phyloP scores from a whole-genome alignment of 2,329 filamentous ascomycete genomes.

The Sporothrix dimorphospora region DNA sequence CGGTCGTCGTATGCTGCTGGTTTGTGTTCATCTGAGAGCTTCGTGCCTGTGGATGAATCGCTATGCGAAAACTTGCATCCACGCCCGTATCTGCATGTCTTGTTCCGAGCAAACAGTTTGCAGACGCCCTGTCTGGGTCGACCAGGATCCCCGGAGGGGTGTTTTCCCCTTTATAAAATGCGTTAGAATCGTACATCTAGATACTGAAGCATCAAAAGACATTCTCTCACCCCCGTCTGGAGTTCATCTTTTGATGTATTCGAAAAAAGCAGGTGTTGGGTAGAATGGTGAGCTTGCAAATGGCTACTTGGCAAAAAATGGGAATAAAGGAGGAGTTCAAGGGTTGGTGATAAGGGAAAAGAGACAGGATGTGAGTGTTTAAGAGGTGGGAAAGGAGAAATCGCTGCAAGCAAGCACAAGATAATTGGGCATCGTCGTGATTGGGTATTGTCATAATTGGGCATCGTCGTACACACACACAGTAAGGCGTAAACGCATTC shows the following conservation, averaged over 20 bases:
- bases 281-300: neutral
- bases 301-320: no score
- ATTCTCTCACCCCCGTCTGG: neutral
- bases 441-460: neutral
- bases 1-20: neutral
- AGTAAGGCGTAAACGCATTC: neutral
- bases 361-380: neutral
- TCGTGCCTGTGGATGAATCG: neutral
- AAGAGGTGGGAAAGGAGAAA: neutral
- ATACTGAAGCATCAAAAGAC: neutral
- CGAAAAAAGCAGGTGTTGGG: neutral
- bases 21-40: neutral
- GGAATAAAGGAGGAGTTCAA: no score
- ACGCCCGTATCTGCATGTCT: neutral
- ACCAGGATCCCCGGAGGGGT: neutral
- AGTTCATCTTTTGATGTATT: neutral
- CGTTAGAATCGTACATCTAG: neutral
- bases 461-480: neutral
- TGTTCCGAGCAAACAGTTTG: neutral
- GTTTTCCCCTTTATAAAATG: neutral
- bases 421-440: neutral
- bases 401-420: neutral
- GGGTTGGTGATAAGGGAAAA: neutral
- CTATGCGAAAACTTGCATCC: conserved; percentile 17
- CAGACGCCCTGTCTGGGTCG: neutral